phyloP scores from a whole-genome alignment of 805 yeast species.

The Candida palmyrensis region DNA sequence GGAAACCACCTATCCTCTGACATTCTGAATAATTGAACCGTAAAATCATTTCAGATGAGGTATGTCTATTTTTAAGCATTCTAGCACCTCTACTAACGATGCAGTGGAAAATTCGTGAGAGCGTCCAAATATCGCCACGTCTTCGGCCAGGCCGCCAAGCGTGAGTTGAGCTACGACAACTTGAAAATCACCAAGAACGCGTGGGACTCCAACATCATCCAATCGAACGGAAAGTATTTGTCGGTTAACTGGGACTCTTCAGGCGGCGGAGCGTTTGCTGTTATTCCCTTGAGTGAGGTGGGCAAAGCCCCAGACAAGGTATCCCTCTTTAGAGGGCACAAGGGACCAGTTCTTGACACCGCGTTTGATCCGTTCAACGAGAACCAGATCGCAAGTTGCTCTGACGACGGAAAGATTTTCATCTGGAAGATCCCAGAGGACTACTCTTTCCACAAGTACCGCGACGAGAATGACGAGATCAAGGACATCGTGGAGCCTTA shows the following conservation, averaged over 20 bases:
- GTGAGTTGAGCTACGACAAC: conserved; percentile 70
- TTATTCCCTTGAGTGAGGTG: conserved; percentile 77
- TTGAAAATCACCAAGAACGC: conserved; percentile 83
- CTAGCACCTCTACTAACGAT: too few species aligned
- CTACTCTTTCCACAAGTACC: conserved; percentile 63
- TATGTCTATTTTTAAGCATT: too few species aligned
- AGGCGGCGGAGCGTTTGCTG: conserved; percentile 97
- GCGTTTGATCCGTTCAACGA: conserved; percentile 91
- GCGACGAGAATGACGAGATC: conserved; percentile 49
- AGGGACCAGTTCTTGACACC: conserved; percentile 92
- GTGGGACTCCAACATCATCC: conserved; percentile 89
- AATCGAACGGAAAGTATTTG: conserved; percentile 80
- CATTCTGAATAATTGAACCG: too few species aligned
- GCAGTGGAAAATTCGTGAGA: conserved; percentile 66
- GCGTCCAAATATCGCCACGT: conserved; percentile 97
- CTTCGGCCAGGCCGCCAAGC: conserved; percentile 77
- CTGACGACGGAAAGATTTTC: conserved; percentile 75
- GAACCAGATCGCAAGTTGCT: conserved; percentile 66
- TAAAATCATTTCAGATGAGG: too few species aligned
- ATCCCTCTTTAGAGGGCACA: conserved; percentile 92
- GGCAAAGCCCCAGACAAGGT: conserved; percentile 94
- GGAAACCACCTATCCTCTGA: too few species aligned
- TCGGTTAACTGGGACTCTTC: conserved; percentile 91
- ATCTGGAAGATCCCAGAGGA: conserved; percentile 86
- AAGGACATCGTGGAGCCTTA: conserved; percentile 64